Evolutionary conservation across 441 rosid genomes (phyloP).

Genomic region (Corymbia calophylla): DNA sequence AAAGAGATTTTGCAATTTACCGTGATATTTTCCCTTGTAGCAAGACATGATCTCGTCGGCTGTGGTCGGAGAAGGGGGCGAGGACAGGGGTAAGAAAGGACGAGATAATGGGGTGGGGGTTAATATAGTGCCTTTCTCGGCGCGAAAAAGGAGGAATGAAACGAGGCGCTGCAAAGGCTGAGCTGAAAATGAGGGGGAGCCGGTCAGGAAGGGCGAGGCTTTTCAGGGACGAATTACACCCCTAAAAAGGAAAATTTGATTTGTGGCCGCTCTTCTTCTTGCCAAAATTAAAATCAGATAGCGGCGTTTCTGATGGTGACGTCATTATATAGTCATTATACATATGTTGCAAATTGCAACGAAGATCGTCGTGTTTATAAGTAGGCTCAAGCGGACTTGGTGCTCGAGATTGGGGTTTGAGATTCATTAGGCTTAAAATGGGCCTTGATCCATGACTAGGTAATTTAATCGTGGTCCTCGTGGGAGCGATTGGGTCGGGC

Average conservation of each 20-base stretch:
- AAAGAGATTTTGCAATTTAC: background rate
- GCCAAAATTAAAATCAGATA: background rate
- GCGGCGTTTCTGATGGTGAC: background rate
- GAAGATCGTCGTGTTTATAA: background rate
- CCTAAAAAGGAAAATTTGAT: background rate
- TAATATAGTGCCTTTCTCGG: background rate
- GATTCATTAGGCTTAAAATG: background rate
- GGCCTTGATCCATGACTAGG: background rate
- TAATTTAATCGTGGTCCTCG: background rate
- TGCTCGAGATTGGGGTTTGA: background rate
- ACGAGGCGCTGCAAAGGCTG: background rate
- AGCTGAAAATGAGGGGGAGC: background rate
- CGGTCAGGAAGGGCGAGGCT: background rate
- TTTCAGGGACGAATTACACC: background rate
- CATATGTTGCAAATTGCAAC: background rate
- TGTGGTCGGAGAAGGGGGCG: background rate
- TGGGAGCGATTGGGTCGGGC: background rate
- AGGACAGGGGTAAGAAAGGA: background rate
- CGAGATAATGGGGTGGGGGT: background rate
- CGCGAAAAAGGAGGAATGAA: background rate
- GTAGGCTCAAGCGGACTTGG: background rate
- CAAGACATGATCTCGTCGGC: background rate
- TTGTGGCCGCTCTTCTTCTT: background rate
- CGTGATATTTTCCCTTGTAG: constrained; percentile 9
- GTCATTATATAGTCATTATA: background rate